Percentiles rank a stretch among this genome's conserved stretches.
Conservation (phyloP, 2,329 filamentous ascomycete genomes). For the Sporothrix pallida region DNA sequence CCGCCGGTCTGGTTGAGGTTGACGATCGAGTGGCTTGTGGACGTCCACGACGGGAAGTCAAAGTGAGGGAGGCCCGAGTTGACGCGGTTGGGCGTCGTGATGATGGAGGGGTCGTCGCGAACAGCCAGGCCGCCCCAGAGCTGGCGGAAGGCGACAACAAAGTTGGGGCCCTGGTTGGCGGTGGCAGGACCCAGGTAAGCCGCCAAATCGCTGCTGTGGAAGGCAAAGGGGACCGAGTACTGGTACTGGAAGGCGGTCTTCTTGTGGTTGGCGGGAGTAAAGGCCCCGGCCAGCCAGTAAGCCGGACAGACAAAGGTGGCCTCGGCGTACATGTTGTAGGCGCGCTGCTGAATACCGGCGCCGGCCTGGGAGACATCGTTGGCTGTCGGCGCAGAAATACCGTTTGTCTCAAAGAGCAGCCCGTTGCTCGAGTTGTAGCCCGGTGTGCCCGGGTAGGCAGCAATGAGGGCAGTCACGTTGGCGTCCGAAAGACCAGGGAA, state of each 20-base stretch:
- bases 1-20: constrained; percentile 32
- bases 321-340: constrained; percentile 58
- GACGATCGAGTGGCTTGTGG: constrained; percentile 19
- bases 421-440: constrained; percentile 38
- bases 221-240: constrained; percentile 47
- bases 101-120: constrained; percentile 43
- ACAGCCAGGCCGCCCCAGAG: constrained; percentile 51
- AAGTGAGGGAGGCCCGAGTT: background rate
- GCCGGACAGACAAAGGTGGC: constrained; percentile 59
- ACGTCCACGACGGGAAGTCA: constrained; percentile 11
- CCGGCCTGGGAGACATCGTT: constrained; percentile 44
- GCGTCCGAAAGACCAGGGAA: constrained; percentile 50
- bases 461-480: constrained; percentile 44
- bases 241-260: constrained; percentile 52
- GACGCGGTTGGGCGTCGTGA: background rate
- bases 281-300: constrained; percentile 59
- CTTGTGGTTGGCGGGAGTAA: constrained; percentile 39
- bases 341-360: constrained; percentile 57
- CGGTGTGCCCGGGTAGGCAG: constrained; percentile 7
- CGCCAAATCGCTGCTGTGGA: constrained; percentile 46
- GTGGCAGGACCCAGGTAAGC: constrained; percentile 43
- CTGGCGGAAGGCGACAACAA: constrained; percentile 38
- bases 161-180: constrained; percentile 40
- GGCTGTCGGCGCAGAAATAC: constrained; percentile 40
- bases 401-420: constrained; percentile 47